These are phyloP conservation scores for Boletus barrowsii DNA, from an alignment of 768 basidiomycete species.

Conservation along the genomic window DNA sequence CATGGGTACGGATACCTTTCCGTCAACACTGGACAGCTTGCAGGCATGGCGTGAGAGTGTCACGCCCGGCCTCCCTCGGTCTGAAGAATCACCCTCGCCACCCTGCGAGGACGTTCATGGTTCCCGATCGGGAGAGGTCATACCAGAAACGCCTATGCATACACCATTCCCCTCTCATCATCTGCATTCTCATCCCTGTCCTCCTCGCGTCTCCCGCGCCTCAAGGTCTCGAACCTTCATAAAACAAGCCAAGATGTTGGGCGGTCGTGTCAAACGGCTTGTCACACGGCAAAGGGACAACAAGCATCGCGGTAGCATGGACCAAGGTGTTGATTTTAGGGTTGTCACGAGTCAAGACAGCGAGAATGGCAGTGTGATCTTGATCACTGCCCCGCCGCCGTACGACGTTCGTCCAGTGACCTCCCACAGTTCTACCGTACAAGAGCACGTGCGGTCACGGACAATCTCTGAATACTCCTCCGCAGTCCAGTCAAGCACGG, in stretches of 20 bases:
- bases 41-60: conserved; percentile 30
- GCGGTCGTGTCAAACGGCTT: conserved; percentile 29
- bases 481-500: conserved; percentile 9
- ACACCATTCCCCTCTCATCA: conserved; percentile 9
- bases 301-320: conserved; percentile 19
- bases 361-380: conserved; percentile 28
- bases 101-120: conserved; percentile 10
- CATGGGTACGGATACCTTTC: conserved; percentile 32
- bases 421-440: conserved; percentile 5
- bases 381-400: conserved; percentile 30
- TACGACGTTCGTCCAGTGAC: conserved; percentile 14
- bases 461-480: conserved; percentile 27
- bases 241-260: conserved; percentile 26
- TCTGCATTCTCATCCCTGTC: neutral
- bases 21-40: conserved; percentile 27
- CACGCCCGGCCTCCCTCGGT: conserved; percentile 13
- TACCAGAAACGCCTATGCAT: conserved; percentile 4
- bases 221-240: conserved; percentile 19
- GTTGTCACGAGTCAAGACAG: conserved; percentile 27
- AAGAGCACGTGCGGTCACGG: conserved; percentile 12
- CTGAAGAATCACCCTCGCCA: conserved; percentile 16
- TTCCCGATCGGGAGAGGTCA: conserved; percentile 5
- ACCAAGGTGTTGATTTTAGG: conserved; percentile 16
- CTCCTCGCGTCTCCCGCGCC: neutral
- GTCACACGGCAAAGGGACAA: conserved; percentile 13